Evolutionary conservation across 108 stramenopile genomes (phyloP).

Genomic region (Nannochloropsis oceanica): DNA sequence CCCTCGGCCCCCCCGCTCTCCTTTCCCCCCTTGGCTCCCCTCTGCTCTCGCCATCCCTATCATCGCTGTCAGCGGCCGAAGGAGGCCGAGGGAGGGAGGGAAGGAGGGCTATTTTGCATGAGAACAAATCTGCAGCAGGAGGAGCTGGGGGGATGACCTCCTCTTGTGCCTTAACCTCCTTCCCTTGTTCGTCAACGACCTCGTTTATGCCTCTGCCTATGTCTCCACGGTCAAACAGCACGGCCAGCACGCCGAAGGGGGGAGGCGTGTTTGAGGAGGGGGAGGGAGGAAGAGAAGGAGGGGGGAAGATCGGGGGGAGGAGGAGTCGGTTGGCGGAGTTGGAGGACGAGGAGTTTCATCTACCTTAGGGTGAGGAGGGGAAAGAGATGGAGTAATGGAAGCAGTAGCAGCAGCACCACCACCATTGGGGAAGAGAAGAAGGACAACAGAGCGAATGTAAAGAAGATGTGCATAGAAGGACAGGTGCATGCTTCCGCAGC

Average conservation of each 20-base stretch:
- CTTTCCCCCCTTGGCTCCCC: not conserved
- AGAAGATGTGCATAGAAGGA: no score
- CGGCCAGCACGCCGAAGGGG: not conserved
- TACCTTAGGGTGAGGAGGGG: not conserved
- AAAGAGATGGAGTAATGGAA: no score
- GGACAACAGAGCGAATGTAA: no score
- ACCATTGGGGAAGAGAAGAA: no score
- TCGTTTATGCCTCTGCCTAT: not conserved
- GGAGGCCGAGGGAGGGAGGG: not conserved
- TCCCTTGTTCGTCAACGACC: not conserved
- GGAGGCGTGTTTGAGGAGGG: not conserved
- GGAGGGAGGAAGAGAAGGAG: not conserved
- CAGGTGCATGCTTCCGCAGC: no score
- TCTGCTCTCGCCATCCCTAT: not conserved
- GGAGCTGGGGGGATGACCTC: not conserved
- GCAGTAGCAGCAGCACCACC: no score
- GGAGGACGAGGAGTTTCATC: not conserved
- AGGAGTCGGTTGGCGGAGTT: not conserved
- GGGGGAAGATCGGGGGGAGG: not conserved
- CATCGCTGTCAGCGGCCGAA: not conserved
- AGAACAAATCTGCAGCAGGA: no score
- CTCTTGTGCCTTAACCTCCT: not conserved
- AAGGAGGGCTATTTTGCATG: not conserved
- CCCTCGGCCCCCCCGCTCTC: not conserved
- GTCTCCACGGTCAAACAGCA: not conserved